Conservation (phyloP, 75 land plant species). For the Selaginella tamariscina region DNA sequence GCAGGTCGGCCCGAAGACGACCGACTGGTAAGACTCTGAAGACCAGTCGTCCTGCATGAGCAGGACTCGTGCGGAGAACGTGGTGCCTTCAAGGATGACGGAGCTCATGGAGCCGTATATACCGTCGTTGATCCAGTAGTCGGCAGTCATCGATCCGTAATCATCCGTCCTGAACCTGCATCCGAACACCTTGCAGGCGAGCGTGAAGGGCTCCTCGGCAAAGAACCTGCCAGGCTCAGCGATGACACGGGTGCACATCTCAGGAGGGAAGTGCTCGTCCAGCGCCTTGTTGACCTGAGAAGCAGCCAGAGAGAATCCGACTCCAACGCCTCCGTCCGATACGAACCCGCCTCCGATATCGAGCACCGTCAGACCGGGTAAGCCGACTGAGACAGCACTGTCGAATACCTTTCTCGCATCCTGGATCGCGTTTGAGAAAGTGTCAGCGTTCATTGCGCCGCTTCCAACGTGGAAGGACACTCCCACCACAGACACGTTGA, state of each 20-base stretch:
- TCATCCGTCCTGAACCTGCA: conserved; percentile 25
- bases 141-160: conserved; percentile 16
- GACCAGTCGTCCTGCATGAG: not conserved
- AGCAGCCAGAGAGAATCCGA: conserved; percentile 25
- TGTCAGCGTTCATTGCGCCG: conserved; percentile 15
- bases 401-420: conserved; percentile 25
- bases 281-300: conserved; percentile 19
- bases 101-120: conserved; percentile 47
- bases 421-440: conserved; percentile 22
- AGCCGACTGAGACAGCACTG: conserved; percentile 19
- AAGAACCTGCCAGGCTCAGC: conserved; percentile 48
- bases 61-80: conserved; percentile 17
- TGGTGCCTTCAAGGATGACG: conserved; percentile 35
- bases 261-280: conserved; percentile 19
- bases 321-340: conserved; percentile 6
- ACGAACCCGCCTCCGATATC: conserved; percentile 47
- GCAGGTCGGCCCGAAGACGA: conserved; percentile 48
- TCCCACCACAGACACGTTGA: conserved; percentile 25
- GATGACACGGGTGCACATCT: conserved; percentile 14
- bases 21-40: conserved; percentile 14
- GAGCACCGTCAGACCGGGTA: conserved; percentile 25
- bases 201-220: conserved; percentile 38
- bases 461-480: conserved; percentile 45
- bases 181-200: conserved; percentile 36
- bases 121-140: conserved; percentile 54